Conservation (phyloP, 306 rosid species). For the Medicago truncatula region DNA sequence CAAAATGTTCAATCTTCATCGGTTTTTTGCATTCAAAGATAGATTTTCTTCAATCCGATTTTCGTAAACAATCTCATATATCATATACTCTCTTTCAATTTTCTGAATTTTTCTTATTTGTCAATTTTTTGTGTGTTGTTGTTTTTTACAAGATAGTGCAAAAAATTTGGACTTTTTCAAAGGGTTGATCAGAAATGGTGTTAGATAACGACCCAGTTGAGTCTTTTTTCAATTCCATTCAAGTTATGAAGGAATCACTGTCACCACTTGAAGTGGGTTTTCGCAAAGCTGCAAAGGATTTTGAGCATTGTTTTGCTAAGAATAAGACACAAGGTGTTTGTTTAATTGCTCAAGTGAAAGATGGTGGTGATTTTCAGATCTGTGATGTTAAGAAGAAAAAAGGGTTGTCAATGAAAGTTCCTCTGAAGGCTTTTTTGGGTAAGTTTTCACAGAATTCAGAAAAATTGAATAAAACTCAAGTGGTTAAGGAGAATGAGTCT, state of each 20-base stretch:
- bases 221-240: constrained; percentile 87
- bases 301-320: constrained; percentile 79
- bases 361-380: constrained; percentile 67
- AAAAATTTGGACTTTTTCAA: constrained; percentile 44
- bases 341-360: constrained; percentile 56
- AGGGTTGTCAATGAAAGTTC: constrained; percentile 70
- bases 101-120: constrained; percentile 1
- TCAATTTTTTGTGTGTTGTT: background rate
- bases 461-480: constrained; percentile 54
- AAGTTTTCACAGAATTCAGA: constrained; percentile 66
- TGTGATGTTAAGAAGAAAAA: constrained; percentile 65
- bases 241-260: constrained; percentile 71
- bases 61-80: constrained; percentile 28
- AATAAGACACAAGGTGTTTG: constrained; percentile 56
- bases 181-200: constrained; percentile 69
- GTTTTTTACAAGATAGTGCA: constrained; percentile 1
- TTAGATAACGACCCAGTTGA: constrained; percentile 81
- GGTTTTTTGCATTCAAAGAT: constrained; percentile 36
- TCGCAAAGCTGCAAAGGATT: constrained; percentile 84
- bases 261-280: constrained; percentile 79
- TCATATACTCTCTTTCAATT: background rate
- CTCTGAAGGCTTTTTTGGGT: constrained; percentile 70
- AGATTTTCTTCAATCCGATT: constrained; percentile 48
- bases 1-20: constrained; percentile 38
- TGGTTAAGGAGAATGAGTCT: constrained; percentile 64